phyloP scores from a whole-genome alignment of 2,329 filamentous ascomycete species.

The Pseudogymnoascus sp. region DNA sequence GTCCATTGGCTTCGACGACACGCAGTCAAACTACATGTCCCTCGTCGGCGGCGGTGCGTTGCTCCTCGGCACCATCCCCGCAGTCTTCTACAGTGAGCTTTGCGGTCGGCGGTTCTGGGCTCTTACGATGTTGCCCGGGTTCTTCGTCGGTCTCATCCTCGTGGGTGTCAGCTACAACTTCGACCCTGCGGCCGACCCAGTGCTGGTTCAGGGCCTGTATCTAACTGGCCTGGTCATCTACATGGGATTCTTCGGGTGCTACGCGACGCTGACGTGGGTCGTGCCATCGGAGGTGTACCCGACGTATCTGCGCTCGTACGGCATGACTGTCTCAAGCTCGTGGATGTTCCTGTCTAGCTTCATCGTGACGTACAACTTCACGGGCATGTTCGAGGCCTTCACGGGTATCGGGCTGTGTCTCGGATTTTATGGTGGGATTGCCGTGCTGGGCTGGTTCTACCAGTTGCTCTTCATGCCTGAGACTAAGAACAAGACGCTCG shows the following conservation, averaged over 20 bases:
- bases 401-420: constrained; percentile 56
- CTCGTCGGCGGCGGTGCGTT: constrained; percentile 63
- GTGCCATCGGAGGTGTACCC: constrained; percentile 64
- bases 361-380: constrained; percentile 70
- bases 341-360: constrained; percentile 65
- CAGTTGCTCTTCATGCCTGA: constrained; percentile 71
- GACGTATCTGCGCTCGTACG: constrained; percentile 64
- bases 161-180: constrained; percentile 53
- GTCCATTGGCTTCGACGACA: constrained; percentile 58
- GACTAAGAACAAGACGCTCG: constrained; percentile 59
- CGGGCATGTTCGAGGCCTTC: constrained; percentile 62
- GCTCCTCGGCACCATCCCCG: constrained; percentile 60
- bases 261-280: constrained; percentile 59
- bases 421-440: constrained; percentile 69
- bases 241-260: constrained; percentile 62
- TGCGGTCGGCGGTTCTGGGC: constrained; percentile 71
- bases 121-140: constrained; percentile 62
- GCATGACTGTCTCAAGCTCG: constrained; percentile 64
- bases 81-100: constrained; percentile 63
- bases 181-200: neutral
- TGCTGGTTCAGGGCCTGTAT: constrained; percentile 55
- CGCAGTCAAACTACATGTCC: constrained; percentile 65
- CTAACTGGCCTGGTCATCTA: constrained; percentile 61
- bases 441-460: constrained; percentile 62
- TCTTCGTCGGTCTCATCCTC: constrained; percentile 61